Evolutionary conservation across 352 stramenopile genomes (phyloP).

Genomic region (Globisporangium emineosum): DNA sequence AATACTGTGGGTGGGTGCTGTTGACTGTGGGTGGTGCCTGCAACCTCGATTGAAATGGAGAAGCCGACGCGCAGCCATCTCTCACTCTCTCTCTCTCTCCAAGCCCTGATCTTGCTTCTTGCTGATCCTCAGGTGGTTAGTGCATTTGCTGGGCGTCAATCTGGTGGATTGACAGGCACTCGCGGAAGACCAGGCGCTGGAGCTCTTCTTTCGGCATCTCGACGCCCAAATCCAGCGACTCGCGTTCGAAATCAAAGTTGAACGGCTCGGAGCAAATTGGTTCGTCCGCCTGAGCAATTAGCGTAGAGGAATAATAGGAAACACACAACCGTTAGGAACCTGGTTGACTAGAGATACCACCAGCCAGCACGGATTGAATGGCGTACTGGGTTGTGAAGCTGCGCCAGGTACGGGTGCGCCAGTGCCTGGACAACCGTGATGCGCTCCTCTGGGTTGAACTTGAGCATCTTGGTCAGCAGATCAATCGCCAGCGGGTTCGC

Average conservation of each 20-base stretch:
- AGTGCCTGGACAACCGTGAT: slow-evolving; percentile 91
- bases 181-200: slow-evolving; percentile 77
- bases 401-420: slow-evolving; percentile 84
- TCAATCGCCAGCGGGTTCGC: slow-evolving; percentile 81
- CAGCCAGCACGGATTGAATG: background rate
- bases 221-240: slow-evolving; percentile 73
- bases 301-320: slow-evolving; percentile 7
- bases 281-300: slow-evolving; percentile 75
- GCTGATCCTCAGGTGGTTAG: slow-evolving; percentile 13
- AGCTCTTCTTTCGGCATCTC: slow-evolving; percentile 86
- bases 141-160: slow-evolving; percentile 66
- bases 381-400: slow-evolving; percentile 88
- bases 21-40: too few relatives aligned
- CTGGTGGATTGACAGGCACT: slow-evolving; percentile 73
- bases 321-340: background rate
- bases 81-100: background rate
- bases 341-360: background rate
- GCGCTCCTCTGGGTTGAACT: slow-evolving; percentile 93
- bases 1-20: too few relatives aligned
- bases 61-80: background rate
- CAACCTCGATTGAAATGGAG: too few relatives aligned
- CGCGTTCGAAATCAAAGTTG: slow-evolving; percentile 87
- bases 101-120: background rate
- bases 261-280: slow-evolving; percentile 73
- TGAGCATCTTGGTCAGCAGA: slow-evolving; percentile 89